A percentile compares a stretch with the other conserved stretches of the same genome.
These are phyloP conservation scores for Vanderwaltozyma verrucispora DNA, from an alignment of 805 yeast genomes.

Conservation along the genomic window DNA sequence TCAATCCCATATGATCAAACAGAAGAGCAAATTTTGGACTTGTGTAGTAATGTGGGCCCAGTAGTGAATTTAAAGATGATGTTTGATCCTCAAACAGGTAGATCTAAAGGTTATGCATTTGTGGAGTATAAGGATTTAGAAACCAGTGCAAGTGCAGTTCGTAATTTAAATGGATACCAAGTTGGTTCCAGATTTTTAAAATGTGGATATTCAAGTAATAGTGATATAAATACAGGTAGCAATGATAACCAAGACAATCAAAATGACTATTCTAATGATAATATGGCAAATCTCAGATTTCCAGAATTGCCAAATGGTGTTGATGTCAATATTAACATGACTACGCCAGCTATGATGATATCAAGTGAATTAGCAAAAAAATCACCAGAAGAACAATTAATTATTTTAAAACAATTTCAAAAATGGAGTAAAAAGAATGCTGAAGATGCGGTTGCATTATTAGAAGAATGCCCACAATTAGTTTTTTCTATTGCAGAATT, in stretches of 20 bases:
- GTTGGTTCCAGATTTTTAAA: slow-evolving; percentile 62
- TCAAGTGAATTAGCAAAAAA: slow-evolving; percentile 24
- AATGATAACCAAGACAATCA: neutral
- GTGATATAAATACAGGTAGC: slow-evolving; percentile 19
- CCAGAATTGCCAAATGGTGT: slow-evolving; percentile 51
- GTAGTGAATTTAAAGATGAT: slow-evolving; percentile 63
- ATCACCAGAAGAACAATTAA: slow-evolving; percentile 18
- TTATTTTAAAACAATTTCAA: slow-evolving; percentile 30
- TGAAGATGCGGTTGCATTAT: slow-evolving; percentile 44
- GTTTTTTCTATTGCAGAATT: slow-evolving; percentile 75
- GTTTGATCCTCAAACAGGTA: slow-evolving; percentile 83
- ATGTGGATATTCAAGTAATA: slow-evolving; percentile 64
- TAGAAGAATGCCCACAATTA: slow-evolving; percentile 69
- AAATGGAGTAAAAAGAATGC: slow-evolving; percentile 49
- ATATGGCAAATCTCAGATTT: slow-evolving; percentile 9
- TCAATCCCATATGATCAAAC: slow-evolving; percentile 89
- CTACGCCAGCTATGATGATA: slow-evolving; percentile 31
- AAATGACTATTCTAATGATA: neutral
- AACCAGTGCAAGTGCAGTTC: slow-evolving; percentile 82
- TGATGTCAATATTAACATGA: slow-evolving; percentile 30
- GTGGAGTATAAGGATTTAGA: slow-evolving; percentile 75
- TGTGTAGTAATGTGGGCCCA: slow-evolving; percentile 84
- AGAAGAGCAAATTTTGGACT: slow-evolving; percentile 83
- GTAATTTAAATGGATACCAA: slow-evolving; percentile 72
- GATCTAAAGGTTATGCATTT: slow-evolving; percentile 83